phyloP scores from a whole-genome alignment of 192 early-diverging fungal species.

The Linnemannia hyalina region DNA sequence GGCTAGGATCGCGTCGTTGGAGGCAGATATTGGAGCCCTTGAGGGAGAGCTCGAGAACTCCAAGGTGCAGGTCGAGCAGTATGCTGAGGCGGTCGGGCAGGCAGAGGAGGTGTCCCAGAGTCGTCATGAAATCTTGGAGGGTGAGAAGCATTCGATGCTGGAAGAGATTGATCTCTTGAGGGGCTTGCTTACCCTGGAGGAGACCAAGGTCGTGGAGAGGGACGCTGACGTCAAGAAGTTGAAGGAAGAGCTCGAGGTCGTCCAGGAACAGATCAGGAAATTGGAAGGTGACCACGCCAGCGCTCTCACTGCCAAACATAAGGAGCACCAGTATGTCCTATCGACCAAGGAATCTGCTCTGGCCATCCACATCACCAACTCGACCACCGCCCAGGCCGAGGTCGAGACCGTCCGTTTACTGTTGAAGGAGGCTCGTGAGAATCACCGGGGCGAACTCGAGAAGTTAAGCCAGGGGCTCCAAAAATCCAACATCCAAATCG shows the following conservation, averaged over 20 bases:
- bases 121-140: constrained; percentile 20
- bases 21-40: constrained; percentile 6
- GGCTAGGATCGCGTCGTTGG: constrained; percentile 10
- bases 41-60: constrained; percentile 24
- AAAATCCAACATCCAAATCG: constrained; percentile 15
- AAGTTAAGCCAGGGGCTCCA: constrained; percentile 18
- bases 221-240: constrained; percentile 19
- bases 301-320: constrained; percentile 4
- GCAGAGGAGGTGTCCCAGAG: constrained; percentile 21
- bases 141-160: constrained; percentile 28
- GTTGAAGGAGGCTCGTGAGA: not conserved
- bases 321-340: constrained; percentile 14
- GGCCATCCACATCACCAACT: constrained; percentile 1
- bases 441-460: constrained; percentile 2
- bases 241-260: constrained; percentile 4
- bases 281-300: constrained; percentile 10
- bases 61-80: constrained; percentile 27
- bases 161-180: constrained; percentile 29
- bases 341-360: constrained; percentile 15
- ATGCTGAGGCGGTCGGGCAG: constrained; percentile 13
- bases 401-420: not conserved
- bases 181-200: constrained; percentile 7
- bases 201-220: constrained; percentile 1
- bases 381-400: not conserved
- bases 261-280: constrained; percentile 6